Conservation (phyloP, 257 asterid genomes). For the Solanum tacnaense region DNA sequence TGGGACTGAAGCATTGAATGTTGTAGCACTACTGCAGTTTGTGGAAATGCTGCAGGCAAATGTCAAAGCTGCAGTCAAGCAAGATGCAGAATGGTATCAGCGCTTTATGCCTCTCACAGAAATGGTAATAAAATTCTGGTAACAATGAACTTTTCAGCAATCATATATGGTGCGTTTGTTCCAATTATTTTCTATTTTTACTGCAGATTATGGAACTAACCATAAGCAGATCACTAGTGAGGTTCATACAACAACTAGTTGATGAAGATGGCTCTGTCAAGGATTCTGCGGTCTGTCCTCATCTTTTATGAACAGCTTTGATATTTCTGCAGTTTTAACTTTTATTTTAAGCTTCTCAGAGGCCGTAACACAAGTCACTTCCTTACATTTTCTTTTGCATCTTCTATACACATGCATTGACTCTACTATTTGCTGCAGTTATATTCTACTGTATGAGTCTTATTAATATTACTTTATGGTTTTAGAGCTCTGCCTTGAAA, state of each 20-base stretch:
- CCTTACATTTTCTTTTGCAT: neutral
- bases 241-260: conserved; percentile 57
- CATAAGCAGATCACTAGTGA: conserved; percentile 44
- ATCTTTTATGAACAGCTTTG: neutral
- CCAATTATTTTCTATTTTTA: conserved; percentile 8
- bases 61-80: conserved; percentile 74
- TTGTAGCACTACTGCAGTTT: conserved; percentile 44
- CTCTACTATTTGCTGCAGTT: neutral
- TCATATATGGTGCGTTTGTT: neutral
- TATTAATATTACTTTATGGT: conserved; percentile 9
- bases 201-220: conserved; percentile 71
- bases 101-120: conserved; percentile 81
- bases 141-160: neutral
- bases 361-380: neutral
- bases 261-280: conserved; percentile 94
- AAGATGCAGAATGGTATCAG: conserved; percentile 60
- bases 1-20: conserved; percentile 72
- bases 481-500: conserved; percentile 73
- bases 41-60: conserved; percentile 59
- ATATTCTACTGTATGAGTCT: conserved; percentile 5
- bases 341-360: neutral
- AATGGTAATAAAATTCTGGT: conserved; percentile 33
- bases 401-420: neutral
- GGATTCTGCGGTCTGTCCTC: conserved; percentile 83
- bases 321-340: neutral